A percentile compares a stretch with the other conserved stretches of the same genome.
Evolutionary conservation across 176 grass and related monocot genomes (phyloP).

Genomic region (Paspalum notatum): DNA sequence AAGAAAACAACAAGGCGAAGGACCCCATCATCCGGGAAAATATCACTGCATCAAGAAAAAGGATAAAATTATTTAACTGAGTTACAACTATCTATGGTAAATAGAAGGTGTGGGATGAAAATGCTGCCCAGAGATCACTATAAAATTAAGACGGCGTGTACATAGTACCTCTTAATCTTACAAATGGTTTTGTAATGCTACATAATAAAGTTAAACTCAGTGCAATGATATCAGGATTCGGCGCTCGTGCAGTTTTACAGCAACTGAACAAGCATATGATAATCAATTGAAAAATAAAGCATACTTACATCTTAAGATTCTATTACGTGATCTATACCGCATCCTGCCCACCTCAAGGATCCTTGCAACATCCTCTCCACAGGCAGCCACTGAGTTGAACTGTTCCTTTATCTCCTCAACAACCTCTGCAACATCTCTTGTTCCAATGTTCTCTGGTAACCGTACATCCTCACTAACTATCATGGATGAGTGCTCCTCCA

Average conservation of each 20-base stretch:
- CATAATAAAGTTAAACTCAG: not conserved
- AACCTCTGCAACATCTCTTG: slow-evolving; percentile 67
- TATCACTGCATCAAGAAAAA: slow-evolving; percentile 59
- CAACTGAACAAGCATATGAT: slow-evolving; percentile 7
- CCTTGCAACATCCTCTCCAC: slow-evolving; percentile 67
- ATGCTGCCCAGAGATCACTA: not conserved
- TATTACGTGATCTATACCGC: slow-evolving; percentile 52
- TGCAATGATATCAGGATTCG: not conserved
- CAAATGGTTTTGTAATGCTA: not conserved
- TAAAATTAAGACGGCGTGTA: slow-evolving; percentile 7
- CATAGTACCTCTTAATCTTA: not conserved
- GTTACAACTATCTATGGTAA: not conserved
- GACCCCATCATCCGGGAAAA: slow-evolving; percentile 64
- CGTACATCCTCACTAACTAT: slow-evolving; percentile 35
- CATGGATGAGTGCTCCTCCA: slow-evolving; percentile 50
- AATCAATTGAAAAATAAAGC: slow-evolving; percentile 31
- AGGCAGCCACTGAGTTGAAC: slow-evolving; percentile 64
- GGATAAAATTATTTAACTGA: slow-evolving; percentile 13
- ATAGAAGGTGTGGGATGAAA: not conserved
- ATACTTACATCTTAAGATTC: slow-evolving; percentile 73
- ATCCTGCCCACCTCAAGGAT: slow-evolving; percentile 80
- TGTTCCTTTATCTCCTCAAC: slow-evolving; percentile 82
- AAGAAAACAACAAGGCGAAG: slow-evolving; percentile 49
- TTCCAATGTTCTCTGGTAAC: slow-evolving; percentile 38
- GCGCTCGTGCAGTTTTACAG: not conserved